A percentile compares a stretch with the other conserved stretches of the same genome.
Conservation (phyloP, 345 rosid genomes). For the Heritiera fomes region DNA sequence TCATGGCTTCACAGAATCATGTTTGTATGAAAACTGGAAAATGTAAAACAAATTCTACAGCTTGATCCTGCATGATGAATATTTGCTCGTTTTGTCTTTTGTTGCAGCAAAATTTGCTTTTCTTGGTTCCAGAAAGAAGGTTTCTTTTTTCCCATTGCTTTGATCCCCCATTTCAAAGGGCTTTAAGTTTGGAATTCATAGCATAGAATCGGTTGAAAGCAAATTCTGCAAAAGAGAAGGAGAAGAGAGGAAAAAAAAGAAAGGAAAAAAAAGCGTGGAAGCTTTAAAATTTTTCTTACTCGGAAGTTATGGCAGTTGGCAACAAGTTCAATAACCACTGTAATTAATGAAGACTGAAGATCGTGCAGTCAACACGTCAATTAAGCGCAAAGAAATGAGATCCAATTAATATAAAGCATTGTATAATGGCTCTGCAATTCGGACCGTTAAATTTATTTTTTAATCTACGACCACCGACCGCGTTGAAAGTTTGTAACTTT, state of each 20-base stretch:
- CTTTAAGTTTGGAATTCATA: not conserved
- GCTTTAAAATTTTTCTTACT: not conserved
- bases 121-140: not conserved
- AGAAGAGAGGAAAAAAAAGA: not conserved
- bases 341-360: no score
- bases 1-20: not conserved
- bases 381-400: no score
- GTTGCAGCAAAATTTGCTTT: not conserved
- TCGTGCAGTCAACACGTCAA: no score
- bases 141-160: not conserved
- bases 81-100: not conserved
- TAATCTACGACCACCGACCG: no score
- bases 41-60: not conserved
- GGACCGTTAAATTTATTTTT: no score
- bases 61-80: not conserved
- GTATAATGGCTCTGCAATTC: no score
- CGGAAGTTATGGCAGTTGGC: not conserved
- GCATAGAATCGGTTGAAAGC: not conserved
- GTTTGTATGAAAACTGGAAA: not conserved
- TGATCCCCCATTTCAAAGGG: not conserved
- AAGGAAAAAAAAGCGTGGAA: no score
- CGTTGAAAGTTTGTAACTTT: no score
- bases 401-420: no score
- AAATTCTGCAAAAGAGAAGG: no score
- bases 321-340: not conserved